Conservation (phyloP, 1,139 yeast genomes). For the Debaryomycetaceae sp. region DNA sequence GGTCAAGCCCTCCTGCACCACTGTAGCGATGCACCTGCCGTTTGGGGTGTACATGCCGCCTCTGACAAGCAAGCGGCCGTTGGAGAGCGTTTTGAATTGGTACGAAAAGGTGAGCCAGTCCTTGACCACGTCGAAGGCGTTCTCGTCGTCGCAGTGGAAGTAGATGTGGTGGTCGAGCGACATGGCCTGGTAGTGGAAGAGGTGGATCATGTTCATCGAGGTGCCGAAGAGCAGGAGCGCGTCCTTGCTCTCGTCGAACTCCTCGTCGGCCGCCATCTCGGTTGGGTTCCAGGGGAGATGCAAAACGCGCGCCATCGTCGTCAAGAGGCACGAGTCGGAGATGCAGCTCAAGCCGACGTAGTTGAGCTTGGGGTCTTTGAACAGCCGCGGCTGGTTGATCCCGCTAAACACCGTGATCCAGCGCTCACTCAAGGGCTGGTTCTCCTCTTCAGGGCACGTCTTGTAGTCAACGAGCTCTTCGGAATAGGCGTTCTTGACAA, state of each 20-base stretch:
- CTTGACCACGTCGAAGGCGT: constrained; percentile 29
- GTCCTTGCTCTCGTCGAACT: constrained; percentile 30
- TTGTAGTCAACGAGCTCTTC: constrained; percentile 33
- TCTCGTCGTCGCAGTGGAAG: constrained; percentile 30
- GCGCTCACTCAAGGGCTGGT: constrained; percentile 29
- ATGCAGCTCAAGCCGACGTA: constrained; percentile 38
- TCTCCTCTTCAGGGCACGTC: constrained; percentile 33
- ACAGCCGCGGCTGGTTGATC: constrained; percentile 21
- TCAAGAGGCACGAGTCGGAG: constrained; percentile 38
- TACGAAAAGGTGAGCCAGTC: constrained; percentile 40
- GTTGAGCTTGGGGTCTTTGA: constrained; percentile 28
- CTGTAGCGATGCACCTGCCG: constrained; percentile 37
- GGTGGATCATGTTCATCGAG: constrained; percentile 36
- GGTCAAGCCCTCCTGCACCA: constrained; percentile 43
- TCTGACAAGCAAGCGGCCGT: constrained; percentile 35
- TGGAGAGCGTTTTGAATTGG: constrained; percentile 33
- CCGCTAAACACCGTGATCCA: constrained; percentile 43
- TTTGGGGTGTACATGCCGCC: constrained; percentile 33
- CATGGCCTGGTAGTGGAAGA: constrained; percentile 46
- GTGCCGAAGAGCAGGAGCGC: constrained; percentile 28
- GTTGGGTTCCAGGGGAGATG: constrained; percentile 47
- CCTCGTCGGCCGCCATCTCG: constrained; percentile 25
- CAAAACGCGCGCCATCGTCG: constrained; percentile 39
- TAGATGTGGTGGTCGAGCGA: constrained; percentile 45
- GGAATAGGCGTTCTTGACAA: constrained; percentile 35